These are phyloP conservation scores for Murraya koenigii DNA, from an alignment of 345 rosid genomes.

Conservation along the genomic window DNA sequence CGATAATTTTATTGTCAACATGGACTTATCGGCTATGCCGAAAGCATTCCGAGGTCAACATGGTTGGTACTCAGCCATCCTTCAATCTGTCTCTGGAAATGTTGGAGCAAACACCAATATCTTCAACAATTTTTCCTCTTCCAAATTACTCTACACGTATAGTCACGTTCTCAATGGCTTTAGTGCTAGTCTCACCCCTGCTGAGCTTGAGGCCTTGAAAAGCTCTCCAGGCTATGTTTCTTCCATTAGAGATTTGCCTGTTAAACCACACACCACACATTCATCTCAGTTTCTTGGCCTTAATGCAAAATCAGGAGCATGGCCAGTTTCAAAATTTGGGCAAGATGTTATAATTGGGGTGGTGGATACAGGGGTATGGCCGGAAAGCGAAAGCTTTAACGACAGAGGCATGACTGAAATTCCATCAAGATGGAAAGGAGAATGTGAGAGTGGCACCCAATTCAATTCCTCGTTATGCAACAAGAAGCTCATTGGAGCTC, in stretches of 20 bases:
- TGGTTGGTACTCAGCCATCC: constrained; percentile 39
- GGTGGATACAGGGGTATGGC: constrained; percentile 53
- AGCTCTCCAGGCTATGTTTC: constrained; percentile 38
- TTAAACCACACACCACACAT: constrained; percentile 45
- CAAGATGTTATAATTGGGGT: constrained; percentile 41
- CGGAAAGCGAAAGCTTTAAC: constrained; percentile 41
- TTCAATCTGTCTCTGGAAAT: constrained; percentile 20
- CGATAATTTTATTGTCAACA: constrained; percentile 43
- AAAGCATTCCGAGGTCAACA: constrained; percentile 33
- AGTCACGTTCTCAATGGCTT: constrained; percentile 45
- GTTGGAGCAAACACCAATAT: neutral
- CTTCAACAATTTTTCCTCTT: neutral
- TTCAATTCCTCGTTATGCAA: constrained; percentile 52
- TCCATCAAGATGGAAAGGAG: constrained; percentile 48
- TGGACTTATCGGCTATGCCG: constrained; percentile 50
- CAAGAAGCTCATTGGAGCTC: constrained; percentile 52
- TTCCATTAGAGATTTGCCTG: constrained; percentile 29
- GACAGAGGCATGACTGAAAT: constrained; percentile 37
- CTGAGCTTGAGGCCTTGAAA: constrained; percentile 35
- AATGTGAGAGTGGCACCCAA: constrained; percentile 41
- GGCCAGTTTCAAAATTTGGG: constrained; percentile 47
- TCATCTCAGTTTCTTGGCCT: constrained; percentile 35
- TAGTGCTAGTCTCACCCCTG: constrained; percentile 37
- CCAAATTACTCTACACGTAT: constrained; percentile 37
- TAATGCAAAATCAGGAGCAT: constrained; percentile 22